These are phyloP conservation scores for Tulasnella sp. DNA, from an alignment of 768 basidiomycete genomes.

Conservation along the genomic window DNA sequence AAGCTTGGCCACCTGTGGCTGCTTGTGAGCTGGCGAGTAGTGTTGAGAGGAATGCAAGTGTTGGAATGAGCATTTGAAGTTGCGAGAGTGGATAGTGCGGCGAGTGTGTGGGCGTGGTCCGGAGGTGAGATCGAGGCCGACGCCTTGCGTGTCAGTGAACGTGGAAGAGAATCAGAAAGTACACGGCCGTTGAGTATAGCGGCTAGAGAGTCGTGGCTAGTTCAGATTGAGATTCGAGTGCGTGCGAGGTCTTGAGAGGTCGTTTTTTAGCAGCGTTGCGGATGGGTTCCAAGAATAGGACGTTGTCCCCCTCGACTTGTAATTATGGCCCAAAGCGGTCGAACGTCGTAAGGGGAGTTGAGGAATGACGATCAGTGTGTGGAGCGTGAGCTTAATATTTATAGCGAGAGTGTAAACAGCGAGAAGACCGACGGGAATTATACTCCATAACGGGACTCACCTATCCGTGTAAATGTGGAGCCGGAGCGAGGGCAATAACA, in stretches of 20 bases:
- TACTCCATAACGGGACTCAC: background rate
- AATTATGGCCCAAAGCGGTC: background rate
- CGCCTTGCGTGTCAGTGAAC: background rate
- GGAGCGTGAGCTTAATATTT: background rate
- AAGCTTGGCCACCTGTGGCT: slow-evolving; percentile 18
- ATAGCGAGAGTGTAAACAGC: background rate
- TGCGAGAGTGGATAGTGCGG: background rate
- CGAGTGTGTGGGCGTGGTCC: background rate
- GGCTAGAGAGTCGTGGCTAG: background rate
- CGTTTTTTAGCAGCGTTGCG: background rate
- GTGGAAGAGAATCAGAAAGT: background rate
- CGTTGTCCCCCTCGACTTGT: background rate
- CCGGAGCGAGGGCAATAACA: background rate
- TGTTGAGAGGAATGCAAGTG: background rate
- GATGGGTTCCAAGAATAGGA: background rate
- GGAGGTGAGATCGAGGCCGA: background rate
- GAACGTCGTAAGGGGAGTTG: background rate
- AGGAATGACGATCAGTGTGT: background rate
- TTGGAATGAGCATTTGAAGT: background rate
- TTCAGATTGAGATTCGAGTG: background rate
- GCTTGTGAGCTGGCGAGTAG: slow-evolving; percentile 9
- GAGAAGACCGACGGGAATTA: background rate
- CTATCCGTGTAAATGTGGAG: background rate
- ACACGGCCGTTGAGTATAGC: background rate
- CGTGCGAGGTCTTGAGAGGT: background rate